Base-by-base conservation (phyloP, 2,329 filamentous ascomycete genomes). In the Pseudogymnoascus sp. region DNA sequence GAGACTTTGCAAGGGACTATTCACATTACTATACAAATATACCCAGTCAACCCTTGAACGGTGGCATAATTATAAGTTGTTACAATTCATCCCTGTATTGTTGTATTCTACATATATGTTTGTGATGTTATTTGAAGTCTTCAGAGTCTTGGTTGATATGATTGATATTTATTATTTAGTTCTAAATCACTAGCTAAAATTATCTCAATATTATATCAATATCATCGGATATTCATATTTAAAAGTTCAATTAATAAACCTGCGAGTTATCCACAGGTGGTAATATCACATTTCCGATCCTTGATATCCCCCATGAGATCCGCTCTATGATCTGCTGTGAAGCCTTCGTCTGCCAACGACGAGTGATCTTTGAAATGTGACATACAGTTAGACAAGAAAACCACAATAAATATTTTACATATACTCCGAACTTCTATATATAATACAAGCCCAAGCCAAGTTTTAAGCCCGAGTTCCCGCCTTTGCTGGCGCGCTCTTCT, bases 351-450 rank as follows among this genome's bases (percentile, higher is more conserved):
- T 22, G n/a, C 5, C 10, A 56, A 56, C n/a, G 26, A 33, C 26
- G n/a, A 19, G 4, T 19, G 50, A 33, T 11, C 5, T 33, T 33
- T 33, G 50, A 33, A 33, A 56, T 7, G 16, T 33, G 26, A 31
- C 46, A 53, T 56, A 33, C 28, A 33, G 8, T 0, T 19, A n/a
- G 50, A 56, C 50, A 5, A 33, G n/a, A 33, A 33, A 56, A 33
- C 50, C 14, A 56, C 28, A 56, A 56, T 56, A 19, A 56, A 33
- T 56, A 56, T 33, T 56, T 33, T 56, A 56, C 50, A 56, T 33
- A 56, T 56, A n/a, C 26, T 31, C 50, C 50, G n/a, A 56, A 56
- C 50, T 56, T 56, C 50, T 56, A 56, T 56, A 56, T 56, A 56
- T 56, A 56, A 56, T 56, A 56, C 50, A 56, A 56, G 28, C 50